These are phyloP conservation scores for Wallacemonas collosoma DNA, from an alignment of 208 protist species.

Conservation along the genomic window DNA sequence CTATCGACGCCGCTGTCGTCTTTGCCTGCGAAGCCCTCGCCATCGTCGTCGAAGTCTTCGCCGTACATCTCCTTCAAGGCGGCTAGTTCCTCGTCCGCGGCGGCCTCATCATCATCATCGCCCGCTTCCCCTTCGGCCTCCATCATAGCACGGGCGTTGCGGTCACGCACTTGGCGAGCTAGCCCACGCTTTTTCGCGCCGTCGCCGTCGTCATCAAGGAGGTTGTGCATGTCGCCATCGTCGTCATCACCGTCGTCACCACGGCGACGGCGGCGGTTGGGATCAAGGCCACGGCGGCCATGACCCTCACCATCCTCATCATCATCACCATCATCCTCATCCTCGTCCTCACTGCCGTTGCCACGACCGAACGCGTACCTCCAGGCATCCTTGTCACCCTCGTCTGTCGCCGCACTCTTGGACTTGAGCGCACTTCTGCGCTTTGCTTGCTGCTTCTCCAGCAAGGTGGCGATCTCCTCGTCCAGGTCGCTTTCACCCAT, in stretches of 20 bases:
- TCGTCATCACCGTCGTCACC: constrained; percentile 28
- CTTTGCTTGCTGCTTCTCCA: constrained; percentile 35
- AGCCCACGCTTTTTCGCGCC: constrained; percentile 15
- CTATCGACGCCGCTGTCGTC: constrained; percentile 30
- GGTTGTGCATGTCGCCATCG: constrained; percentile 28
- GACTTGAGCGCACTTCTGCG: constrained; percentile 23
- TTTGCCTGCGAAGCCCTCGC: constrained; percentile 33
- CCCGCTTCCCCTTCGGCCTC: constrained; percentile 42
- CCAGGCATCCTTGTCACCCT: constrained; percentile 47
- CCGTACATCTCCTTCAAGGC: constrained; percentile 89
- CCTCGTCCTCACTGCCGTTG: constrained; percentile 36
- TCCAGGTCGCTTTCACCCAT: constrained; percentile 81
- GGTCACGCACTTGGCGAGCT: constrained; percentile 26
- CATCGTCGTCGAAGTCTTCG: constrained; percentile 84
- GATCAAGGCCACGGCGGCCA: constrained; percentile 41
- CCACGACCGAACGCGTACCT: constrained; percentile 86
- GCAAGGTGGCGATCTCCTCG: constrained; percentile 73
- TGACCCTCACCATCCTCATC: constrained; percentile 27
- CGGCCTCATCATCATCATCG: constrained; percentile 41
- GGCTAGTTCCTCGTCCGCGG: constrained; percentile 69
- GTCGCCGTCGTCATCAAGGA: constrained; percentile 37
- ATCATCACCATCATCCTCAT: constrained; percentile 47
- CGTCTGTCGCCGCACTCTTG: constrained; percentile 24
- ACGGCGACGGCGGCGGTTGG: constrained; percentile 34
- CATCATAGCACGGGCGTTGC: constrained; percentile 43